A percentile compares a stretch with the other conserved stretches of the same genome.
Conservation (phyloP, 805 yeast genomes). For the Metschnikowia noctiluminum region DNA sequence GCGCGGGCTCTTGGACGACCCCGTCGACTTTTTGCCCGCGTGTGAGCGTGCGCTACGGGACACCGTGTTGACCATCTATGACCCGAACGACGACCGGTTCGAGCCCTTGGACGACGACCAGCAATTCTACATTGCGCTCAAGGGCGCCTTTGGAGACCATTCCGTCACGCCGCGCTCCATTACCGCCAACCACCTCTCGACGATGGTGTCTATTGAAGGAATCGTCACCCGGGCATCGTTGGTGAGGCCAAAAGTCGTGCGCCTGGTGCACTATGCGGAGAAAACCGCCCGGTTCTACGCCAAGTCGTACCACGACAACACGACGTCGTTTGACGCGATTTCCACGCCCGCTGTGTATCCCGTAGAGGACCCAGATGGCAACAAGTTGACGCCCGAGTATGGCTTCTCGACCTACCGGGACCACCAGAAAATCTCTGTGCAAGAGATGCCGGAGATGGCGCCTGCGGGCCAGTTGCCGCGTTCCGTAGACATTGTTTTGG, state of each 20-base stretch:
- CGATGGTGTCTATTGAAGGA: slow-evolving; percentile 86
- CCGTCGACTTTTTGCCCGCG: slow-evolving; percentile 86
- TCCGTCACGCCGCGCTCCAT: slow-evolving; percentile 85
- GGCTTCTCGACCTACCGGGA: slow-evolving; percentile 91
- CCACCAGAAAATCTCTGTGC: slow-evolving; percentile 89
- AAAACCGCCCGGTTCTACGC: slow-evolving; percentile 80
- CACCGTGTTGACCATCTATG: slow-evolving; percentile 69
- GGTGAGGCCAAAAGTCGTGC: slow-evolving; percentile 85
- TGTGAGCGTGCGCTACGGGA: slow-evolving; percentile 84
- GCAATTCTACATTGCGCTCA: slow-evolving; percentile 72
- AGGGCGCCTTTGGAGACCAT: slow-evolving; percentile 89
- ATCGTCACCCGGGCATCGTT: slow-evolving; percentile 91
- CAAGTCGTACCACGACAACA: slow-evolving; percentile 88
- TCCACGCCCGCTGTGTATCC: slow-evolving; percentile 86
- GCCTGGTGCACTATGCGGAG: slow-evolving; percentile 92
- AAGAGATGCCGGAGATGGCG: slow-evolving; percentile 96
- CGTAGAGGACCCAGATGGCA: slow-evolving; percentile 87
- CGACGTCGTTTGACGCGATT: slow-evolving; percentile 84
- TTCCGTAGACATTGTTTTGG: slow-evolving; percentile 86
- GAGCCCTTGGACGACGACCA: slow-evolving; percentile 56
- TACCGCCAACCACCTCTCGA: slow-evolving; percentile 70
- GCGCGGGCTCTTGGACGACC: slow-evolving; percentile 67
- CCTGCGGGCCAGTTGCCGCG: slow-evolving; percentile 98
- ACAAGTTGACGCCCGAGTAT: slow-evolving; percentile 83
- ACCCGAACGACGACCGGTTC: slow-evolving; percentile 52